Evolutionary conservation across 176 grass and related monocot species (phyloP).

Genomic region (Themeda triandra): DNA sequence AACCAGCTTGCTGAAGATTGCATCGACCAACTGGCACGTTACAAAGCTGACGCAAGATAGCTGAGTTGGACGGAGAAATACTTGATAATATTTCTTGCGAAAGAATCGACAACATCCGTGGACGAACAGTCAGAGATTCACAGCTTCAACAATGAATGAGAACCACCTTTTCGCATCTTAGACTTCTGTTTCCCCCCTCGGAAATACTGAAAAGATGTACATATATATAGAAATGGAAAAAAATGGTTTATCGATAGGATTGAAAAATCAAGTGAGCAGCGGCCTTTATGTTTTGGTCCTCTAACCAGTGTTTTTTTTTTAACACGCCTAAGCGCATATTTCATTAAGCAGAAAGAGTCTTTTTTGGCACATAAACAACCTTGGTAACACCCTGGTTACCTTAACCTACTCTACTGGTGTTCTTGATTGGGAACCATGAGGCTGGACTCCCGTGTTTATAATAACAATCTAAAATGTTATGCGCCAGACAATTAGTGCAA

Average conservation of each 20-base stretch:
- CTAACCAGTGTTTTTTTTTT: too few species aligned
- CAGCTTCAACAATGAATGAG: background rate
- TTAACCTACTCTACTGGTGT: too few species aligned
- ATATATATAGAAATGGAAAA: constrained; percentile 5
- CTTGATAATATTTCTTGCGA: constrained; percentile 15
- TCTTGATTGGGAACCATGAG: too few species aligned
- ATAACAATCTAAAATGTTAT: too few species aligned
- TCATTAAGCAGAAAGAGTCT: too few species aligned
- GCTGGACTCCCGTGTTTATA: too few species aligned
- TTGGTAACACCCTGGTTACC: too few species aligned
- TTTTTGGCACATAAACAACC: too few species aligned
- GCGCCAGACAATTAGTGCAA: background rate
- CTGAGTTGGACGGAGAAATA: constrained; percentile 12
- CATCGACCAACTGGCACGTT: constrained; percentile 16
- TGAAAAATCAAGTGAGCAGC: too few species aligned
- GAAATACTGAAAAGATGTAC: background rate
- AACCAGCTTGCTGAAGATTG: background rate
- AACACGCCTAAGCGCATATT: too few species aligned
- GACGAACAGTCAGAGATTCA: background rate
- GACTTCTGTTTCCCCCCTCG: background rate
- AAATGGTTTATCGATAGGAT: background rate
- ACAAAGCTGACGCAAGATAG: background rate
- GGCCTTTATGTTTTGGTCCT: too few species aligned
- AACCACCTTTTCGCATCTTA: background rate
- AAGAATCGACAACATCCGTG: background rate